Percentiles rank a stretch among this genome's conserved stretches.
phyloP scores from a whole-genome alignment of 306 rosid genomes.

The Vachellia collinsii region DNA sequence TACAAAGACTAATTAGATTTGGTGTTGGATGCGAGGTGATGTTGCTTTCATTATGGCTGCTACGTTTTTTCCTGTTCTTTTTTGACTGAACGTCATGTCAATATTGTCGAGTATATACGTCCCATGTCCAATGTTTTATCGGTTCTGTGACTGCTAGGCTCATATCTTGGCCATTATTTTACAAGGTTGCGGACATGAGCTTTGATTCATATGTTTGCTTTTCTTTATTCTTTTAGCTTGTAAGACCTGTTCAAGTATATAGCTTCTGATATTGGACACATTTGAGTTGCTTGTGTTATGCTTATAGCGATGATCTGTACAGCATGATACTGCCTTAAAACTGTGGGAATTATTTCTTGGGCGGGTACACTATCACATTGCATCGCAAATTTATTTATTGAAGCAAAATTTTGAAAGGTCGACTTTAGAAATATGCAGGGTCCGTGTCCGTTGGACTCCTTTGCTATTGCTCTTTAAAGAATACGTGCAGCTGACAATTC shows the following conservation, averaged over 20 bases:
- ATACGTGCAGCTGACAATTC: neutral
- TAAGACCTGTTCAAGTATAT: neutral
- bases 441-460: neutral
- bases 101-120: neutral
- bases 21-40: conserved; percentile 54
- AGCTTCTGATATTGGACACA: neutral
- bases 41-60: conserved; percentile 2
- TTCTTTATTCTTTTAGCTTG: conserved; percentile 30
- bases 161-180: neutral
- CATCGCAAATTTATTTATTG: neutral
- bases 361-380: neutral
- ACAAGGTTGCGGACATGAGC: neutral
- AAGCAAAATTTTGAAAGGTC: neutral
- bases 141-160: neutral
- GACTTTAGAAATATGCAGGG: neutral
- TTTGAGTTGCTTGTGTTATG: conserved; percentile 28
- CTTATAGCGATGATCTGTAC: conserved; percentile 4
- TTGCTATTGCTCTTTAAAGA: neutral
- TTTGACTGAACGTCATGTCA: conserved; percentile 5
- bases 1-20: conserved; percentile 44
- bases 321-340: conserved; percentile 16
- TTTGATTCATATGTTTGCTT: neutral
- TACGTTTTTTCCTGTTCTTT: neutral
- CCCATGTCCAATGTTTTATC: neutral
- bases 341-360: conserved; percentile 14